phyloP scores from a whole-genome alignment of 108 stramenopile species.

The Pseudonitzschia pungens region DNA sequence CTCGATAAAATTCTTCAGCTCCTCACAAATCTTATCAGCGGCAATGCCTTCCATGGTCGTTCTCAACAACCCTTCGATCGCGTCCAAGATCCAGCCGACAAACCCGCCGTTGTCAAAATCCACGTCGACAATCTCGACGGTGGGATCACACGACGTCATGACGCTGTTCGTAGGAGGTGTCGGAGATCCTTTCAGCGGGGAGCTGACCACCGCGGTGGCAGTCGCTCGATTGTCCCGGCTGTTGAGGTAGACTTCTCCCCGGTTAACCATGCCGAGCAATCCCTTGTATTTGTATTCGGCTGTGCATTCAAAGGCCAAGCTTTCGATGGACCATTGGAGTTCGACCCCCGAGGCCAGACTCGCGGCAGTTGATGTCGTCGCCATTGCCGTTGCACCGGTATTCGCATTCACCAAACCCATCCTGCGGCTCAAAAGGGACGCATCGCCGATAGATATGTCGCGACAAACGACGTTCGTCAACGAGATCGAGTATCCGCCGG shows the following conservation, averaged over 20 bases:
- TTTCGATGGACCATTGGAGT: background rate
- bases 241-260: slow-evolving; percentile 16
- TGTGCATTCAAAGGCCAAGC: slow-evolving; percentile 23
- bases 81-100: slow-evolving; percentile 26
- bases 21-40: slow-evolving; percentile 8
- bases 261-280: slow-evolving; percentile 16
- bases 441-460: slow-evolving; percentile 19
- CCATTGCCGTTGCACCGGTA: background rate
- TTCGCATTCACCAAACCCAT: background rate
- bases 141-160: slow-evolving; percentile 18
- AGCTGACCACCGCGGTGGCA: background rate
- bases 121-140: slow-evolving; percentile 27
- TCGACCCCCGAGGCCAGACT: background rate
- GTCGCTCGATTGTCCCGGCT: slow-evolving; percentile 13
- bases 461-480: slow-evolving; percentile 17
- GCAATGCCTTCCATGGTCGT: slow-evolving; percentile 17
- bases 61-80: slow-evolving; percentile 21
- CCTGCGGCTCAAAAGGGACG: slow-evolving; percentile 13
- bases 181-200: background rate
- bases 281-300: slow-evolving; percentile 29
- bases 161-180: slow-evolving; percentile 6
- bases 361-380: too few species aligned
- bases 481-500: background rate
- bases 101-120: slow-evolving; percentile 37
- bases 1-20: slow-evolving; percentile 15